Evolutionary conservation across 148 eudicot species (phyloP).

Genomic region (Amaranthus hypochondriacus): DNA sequence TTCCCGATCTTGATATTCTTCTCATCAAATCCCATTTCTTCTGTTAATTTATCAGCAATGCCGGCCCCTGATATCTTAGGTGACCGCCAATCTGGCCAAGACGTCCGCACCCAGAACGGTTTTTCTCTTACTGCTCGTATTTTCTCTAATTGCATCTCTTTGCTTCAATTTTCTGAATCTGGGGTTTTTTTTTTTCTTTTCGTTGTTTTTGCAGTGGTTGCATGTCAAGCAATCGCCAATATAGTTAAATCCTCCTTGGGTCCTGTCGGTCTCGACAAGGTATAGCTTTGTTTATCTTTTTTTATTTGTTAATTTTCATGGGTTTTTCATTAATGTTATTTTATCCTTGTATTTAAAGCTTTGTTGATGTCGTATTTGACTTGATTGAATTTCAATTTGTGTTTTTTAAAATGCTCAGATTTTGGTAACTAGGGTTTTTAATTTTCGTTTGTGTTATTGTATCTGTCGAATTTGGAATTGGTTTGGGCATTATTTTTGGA

Average conservation of each 20-base stretch:
- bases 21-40: too few species aligned
- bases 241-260: constrained; percentile 96
- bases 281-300: constrained; percentile 15
- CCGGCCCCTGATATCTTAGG: constrained; percentile 72
- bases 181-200: neutral
- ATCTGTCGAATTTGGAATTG: neutral
- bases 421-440: neutral
- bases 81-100: constrained; percentile 95
- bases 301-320: neutral
- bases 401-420: neutral
- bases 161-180: neutral
- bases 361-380: too few species aligned
- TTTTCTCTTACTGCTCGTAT: neutral
- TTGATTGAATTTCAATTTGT: neutral
- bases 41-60: constrained; percentile 14
- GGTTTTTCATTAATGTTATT: neutral
- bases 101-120: constrained; percentile 96
- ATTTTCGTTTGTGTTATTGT: neutral
- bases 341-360: neutral
- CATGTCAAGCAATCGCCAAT: constrained; percentile 89
- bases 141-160: neutral
- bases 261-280: constrained; percentile 99
- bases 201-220: constrained; percentile 46
- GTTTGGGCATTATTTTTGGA: neutral
- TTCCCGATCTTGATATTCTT: too few species aligned